Base-by-base conservation (phyloP, 495 filamentous ascomycete genomes). In the Zalerion maritima region DNA sequence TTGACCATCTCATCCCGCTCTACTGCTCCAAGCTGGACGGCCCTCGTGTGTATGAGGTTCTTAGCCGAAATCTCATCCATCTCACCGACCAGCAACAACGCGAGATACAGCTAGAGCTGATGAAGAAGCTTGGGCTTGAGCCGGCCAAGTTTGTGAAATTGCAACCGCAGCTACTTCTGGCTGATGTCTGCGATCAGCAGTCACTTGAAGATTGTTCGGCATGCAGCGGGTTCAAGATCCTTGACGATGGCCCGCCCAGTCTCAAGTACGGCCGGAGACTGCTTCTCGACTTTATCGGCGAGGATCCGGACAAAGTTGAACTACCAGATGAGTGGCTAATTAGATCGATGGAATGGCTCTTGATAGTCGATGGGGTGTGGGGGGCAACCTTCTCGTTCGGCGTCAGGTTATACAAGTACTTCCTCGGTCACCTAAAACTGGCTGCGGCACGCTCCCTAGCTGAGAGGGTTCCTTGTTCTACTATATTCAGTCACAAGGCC, bases 281-380 rank as follows among this genome's bases (percentile, higher is more conserved):
- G 9, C 72, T 61, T 38, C 64, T 64, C 14, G 70, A 75, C 34
- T 73, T 81, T 39, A 72, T 82, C 14, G 75, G 75, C 11, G 64
- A 71, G 3, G 60, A 69, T 22, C 45, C 71, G 10, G 65, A 71
- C 9, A 48, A 52, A 9, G 51, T 61, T 4, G 46, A 56, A 10
- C n/a, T 31, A 8, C 43, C 68, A 28, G 82, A 93, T 34, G 69
- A 79, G 26, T 55, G 67, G 23, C 56, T 94, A 34, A 83, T 94
- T 28, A 67, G 75, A 21, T 72, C 76, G 31, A 49, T 94, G 32
- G 80, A 92, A 41, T 97, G 89, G 89, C 75, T 82, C 46, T 52
- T 80, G 35, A 56, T 77, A 25, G 60, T 82, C 9, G 73, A 78
- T 15, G 75, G 66, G 1, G 61, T 81, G 31, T 83, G 79, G 64